Evolutionary conservation across 129 eudicot species (phyloP).

Genomic region (Deinandra increscens): DNA sequence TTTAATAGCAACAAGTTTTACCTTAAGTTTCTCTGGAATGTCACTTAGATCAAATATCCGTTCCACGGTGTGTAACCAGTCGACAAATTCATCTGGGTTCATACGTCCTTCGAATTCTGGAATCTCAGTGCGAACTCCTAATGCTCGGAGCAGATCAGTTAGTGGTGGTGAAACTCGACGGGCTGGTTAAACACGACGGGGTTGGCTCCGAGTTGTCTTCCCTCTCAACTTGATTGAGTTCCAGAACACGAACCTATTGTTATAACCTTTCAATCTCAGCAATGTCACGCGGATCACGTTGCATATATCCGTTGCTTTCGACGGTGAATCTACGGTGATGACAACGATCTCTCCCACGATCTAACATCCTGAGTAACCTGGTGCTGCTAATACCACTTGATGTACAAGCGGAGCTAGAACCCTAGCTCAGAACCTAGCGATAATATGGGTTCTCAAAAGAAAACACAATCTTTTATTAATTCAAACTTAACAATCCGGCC

Average conservation of each 20-base stretch:
- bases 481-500: too few relatives aligned
- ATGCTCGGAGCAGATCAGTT: too few relatives aligned
- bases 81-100: not conserved
- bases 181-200: too few relatives aligned
- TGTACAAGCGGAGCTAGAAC: not conserved
- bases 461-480: too few relatives aligned
- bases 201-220: too few relatives aligned
- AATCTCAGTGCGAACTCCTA: not conserved
- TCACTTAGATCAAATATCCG: not conserved
- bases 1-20: not conserved
- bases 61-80: too few relatives aligned
- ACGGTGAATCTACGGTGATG: slow-evolving; percentile 12
- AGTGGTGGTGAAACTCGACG: too few relatives aligned
- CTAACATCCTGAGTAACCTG: slow-evolving; percentile 5
- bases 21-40: not conserved
- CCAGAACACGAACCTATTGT: not conserved
- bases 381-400: slow-evolving; percentile 20
- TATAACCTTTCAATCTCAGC: slow-evolving; percentile 9
- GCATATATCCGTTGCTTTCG: slow-evolving; percentile 12
- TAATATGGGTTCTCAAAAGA: too few relatives aligned
- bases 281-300: slow-evolving; percentile 2
- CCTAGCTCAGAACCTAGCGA: not conserved
- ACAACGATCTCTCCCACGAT: not conserved
- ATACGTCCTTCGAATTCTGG: not conserved
- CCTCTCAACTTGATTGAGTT: not conserved